These are phyloP conservation scores for Ustilago trichophora DNA, from an alignment of 1,284 basidiomycete species.

Conservation along the genomic window DNA sequence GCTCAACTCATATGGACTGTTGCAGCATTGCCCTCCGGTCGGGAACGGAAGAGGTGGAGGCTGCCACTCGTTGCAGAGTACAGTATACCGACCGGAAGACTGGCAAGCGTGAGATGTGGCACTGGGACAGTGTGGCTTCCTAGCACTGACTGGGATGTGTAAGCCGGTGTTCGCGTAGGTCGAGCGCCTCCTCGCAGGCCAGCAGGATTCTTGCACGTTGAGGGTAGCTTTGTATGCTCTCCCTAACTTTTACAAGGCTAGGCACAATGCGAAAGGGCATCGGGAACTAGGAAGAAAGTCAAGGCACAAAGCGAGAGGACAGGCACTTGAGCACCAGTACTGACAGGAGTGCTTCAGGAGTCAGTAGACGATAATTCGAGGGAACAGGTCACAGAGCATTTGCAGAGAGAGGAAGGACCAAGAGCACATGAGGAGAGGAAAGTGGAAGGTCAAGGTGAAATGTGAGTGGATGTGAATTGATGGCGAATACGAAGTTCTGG, in stretches of 20 bases:
- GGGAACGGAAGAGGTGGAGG: constrained; percentile 27
- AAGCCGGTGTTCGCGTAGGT: constrained; percentile 27
- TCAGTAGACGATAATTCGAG: too few relatives aligned
- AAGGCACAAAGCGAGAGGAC: constrained; percentile 1
- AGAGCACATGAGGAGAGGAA: constrained; percentile 19
- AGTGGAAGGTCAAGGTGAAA: constrained; percentile 5
- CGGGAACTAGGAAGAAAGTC: not conserved
- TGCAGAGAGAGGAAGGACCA: not conserved
- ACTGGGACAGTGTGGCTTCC: constrained; percentile 10
- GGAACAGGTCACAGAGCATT: too few relatives aligned
- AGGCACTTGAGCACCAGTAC: not conserved
- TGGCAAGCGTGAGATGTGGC: not conserved
- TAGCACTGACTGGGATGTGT: constrained; percentile 19
- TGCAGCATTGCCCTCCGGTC: not conserved
- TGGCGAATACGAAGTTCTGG: constrained; percentile 30
- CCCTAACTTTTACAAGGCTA: too few relatives aligned
- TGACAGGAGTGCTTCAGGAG: too few relatives aligned
- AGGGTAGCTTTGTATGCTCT: too few relatives aligned
- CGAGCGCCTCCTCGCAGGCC: constrained; percentile 8
- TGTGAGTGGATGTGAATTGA: constrained; percentile 19
- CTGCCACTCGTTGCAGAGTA: too few relatives aligned
- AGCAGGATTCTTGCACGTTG: constrained; percentile 13
- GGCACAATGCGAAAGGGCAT: not conserved
- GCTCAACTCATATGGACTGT: not conserved
- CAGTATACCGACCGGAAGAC: constrained; percentile 2